Base-by-base conservation (phyloP, 2,329 filamentous ascomycete genomes). In the Lachnellula suecica region DNA sequence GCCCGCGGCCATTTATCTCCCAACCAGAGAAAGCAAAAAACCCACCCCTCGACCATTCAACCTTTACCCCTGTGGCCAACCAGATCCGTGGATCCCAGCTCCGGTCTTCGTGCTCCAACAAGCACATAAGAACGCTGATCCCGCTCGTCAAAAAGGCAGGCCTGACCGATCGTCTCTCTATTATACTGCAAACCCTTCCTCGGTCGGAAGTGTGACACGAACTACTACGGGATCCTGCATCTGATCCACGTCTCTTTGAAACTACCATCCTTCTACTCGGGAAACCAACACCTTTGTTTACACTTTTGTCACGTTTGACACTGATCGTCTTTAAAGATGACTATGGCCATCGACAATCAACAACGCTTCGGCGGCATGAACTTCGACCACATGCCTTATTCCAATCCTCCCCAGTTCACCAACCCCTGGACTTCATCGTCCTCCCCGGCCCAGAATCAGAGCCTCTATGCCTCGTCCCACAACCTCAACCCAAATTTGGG, bases 301-400 rank as follows among this genome's bases (percentile, higher is more conserved):
- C 40, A 20, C 22, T 10, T n/a, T 52, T 25, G 31, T 48, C 47
- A 40, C 43, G 25, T 52, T 51, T 47, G 49, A 50, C 29, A 49
- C 51, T 47, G 49, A 51, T 54, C 56, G 45, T 51, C 48, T 46
- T 57, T 47, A 54, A 65, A 60, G 57, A 96, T 96, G 91, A 94
- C 91, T 76, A 96, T 96, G 91, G 89, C 92, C 72, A 84, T 96
- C 78, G 91, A 96, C 76, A 84, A 85, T 67, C 89, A 91, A 72
- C 91, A 93, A 75, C 89, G 85, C 77, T 89, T 88, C 75, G 89
- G 82, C 70, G 73, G 67, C 56, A 80, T 96, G 76, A 84, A 83
- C 72, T 94, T 93, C 78, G 89, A 93, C 71, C 79, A 83, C 70
- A 85, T 91, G 79, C 84, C 88, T 63, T 91, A 89, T 72, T 72